Percentiles rank a stretch among this genome's conserved stretches.
phyloP scores from a whole-genome alignment of 2,329 filamentous ascomycete species.

The Orbilia brochopaga region DNA sequence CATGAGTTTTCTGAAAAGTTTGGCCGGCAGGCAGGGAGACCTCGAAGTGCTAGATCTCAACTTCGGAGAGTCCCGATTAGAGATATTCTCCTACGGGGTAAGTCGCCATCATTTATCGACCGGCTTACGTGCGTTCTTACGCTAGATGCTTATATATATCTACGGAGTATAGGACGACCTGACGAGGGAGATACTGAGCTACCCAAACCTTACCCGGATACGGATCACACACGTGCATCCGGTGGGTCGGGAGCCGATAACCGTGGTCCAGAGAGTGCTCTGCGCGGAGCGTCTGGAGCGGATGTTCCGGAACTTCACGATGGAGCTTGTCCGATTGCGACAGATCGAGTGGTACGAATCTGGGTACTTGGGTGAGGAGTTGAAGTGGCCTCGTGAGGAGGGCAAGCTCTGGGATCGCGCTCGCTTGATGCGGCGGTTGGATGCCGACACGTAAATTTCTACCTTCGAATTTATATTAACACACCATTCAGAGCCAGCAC shows the following conservation, averaged over 20 bases:
- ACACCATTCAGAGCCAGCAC: too few species aligned
- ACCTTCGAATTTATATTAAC: too few species aligned
- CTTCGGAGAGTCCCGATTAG: slow-evolving; percentile 7
- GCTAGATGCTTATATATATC: neutral
- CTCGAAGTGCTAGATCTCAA: slow-evolving; percentile 1
- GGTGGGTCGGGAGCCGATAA: slow-evolving; percentile 5
- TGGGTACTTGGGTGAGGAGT: slow-evolving; percentile 12
- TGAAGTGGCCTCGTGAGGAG: slow-evolving; percentile 11
- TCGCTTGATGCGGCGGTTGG: slow-evolving; percentile 2
- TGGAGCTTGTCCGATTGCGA: slow-evolving; percentile 1
- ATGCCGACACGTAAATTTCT: neutral
- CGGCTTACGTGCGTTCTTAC: neutral
- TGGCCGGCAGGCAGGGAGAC: neutral
- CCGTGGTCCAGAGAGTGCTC: slow-evolving; percentile 5
- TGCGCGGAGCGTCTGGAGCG: slow-evolving; percentile 4
- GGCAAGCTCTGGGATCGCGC: neutral
- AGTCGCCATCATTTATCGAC: neutral
- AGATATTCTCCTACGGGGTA: slow-evolving; percentile 9
- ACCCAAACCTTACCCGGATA: slow-evolving; percentile 1
- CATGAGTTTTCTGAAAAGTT: slow-evolving; percentile 8
- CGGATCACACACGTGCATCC: slow-evolving; percentile 11
- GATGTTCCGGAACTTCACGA: slow-evolving; percentile 9
- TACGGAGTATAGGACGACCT: neutral
- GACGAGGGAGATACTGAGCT: neutral
- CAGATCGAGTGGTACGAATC: slow-evolving; percentile 23